Evolutionary conservation across 352 stramenopile species (phyloP).

Genomic region (Hyaloperonospora brassicae): DNA sequence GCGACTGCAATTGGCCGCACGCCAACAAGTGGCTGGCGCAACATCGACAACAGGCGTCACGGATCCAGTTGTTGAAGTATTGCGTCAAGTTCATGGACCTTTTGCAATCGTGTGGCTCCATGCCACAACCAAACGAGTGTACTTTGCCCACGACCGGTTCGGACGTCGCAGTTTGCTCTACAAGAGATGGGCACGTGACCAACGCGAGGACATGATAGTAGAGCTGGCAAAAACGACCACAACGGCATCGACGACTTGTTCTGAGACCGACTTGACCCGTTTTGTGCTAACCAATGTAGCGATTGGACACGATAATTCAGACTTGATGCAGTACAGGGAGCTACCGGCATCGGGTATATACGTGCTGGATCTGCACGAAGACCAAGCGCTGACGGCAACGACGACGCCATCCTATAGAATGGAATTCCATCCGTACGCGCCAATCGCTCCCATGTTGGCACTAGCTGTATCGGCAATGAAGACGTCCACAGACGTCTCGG

Average conservation of each 20-base stretch:
- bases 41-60: conserved; percentile 1
- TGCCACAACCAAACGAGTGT: conserved; percentile 48
- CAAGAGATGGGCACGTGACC: conserved; percentile 19
- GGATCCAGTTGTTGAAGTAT: conserved; percentile 27
- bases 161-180: conserved; percentile 87
- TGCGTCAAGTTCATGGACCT: conserved; percentile 51
- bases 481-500: conserved; percentile 4
- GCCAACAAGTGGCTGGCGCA: conserved; percentile 3
- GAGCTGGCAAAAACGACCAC: conserved; percentile 13
- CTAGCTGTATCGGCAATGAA: background rate
- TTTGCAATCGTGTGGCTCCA: conserved; percentile 86
- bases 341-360: conserved; percentile 70
- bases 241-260: conserved; percentile 8
- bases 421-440: conserved; percentile 34
- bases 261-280: conserved; percentile 12
- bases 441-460: conserved; percentile 7
- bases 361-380: conserved; percentile 40
- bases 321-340: conserved; percentile 41
- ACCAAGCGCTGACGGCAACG: background rate
- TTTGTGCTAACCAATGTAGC: conserved; percentile 46
- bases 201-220: conserved; percentile 16
- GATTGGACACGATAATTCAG: conserved; percentile 19
- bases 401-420: conserved; percentile 14
- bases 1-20: conserved; percentile 26
- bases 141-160: conserved; percentile 88